These are phyloP conservation scores for Linanthus parryae DNA, from an alignment of 148 eudicot species.

Conservation along the genomic window DNA sequence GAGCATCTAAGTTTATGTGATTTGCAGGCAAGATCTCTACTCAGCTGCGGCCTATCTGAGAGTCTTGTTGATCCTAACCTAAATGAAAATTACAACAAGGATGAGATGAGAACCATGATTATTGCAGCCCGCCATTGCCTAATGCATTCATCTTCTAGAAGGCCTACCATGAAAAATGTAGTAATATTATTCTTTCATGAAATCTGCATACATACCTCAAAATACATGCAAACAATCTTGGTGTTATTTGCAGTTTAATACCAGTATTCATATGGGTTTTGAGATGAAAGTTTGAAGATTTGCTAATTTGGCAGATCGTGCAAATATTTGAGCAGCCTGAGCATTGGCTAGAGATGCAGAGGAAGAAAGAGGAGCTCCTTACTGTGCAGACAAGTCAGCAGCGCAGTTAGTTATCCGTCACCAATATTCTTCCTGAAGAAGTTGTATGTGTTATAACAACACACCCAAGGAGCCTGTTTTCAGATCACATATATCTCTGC, in stretches of 20 bases:
- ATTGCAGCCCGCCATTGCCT: slow-evolving; percentile 31
- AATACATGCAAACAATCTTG: neutral
- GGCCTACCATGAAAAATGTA: slow-evolving; percentile 32
- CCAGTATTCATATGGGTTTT: too few species aligned
- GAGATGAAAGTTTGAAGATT: too few species aligned
- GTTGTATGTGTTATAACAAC: too few species aligned
- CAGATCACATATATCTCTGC: too few species aligned
- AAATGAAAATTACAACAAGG: slow-evolving; percentile 21
- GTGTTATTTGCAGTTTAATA: too few species aligned
- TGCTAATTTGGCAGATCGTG: slow-evolving; percentile 25
- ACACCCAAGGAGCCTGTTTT: too few species aligned
- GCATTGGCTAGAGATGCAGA: slow-evolving; percentile 20
- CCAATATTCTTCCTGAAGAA: too few species aligned
- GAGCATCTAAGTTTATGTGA: neutral
- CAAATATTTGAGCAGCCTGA: slow-evolving; percentile 21
- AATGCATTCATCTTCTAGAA: slow-evolving; percentile 30
- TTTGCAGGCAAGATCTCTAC: slow-evolving; percentile 33
- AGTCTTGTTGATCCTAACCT: slow-evolving; percentile 30
- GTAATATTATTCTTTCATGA: too few species aligned
- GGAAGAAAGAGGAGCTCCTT: slow-evolving; percentile 13
- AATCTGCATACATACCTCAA: neutral
- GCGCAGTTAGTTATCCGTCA: too few species aligned
- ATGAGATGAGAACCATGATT: slow-evolving; percentile 30
- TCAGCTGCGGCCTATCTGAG: slow-evolving; percentile 23
- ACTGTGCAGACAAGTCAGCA: too few species aligned